These are phyloP conservation scores for Carex pumila DNA, from an alignment of 176 grass and related monocot species.

Conservation along the genomic window DNA sequence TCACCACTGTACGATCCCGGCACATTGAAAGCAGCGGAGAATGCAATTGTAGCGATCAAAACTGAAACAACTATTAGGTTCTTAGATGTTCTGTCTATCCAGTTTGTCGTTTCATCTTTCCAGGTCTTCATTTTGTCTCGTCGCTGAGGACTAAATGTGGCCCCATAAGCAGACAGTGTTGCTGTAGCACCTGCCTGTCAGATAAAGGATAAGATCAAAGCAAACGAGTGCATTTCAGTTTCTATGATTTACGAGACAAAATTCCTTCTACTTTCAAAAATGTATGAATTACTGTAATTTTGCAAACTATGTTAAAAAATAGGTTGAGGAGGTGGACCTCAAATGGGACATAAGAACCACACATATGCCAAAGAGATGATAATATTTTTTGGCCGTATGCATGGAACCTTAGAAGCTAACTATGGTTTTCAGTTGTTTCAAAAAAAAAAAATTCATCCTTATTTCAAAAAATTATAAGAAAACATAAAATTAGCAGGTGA, in stretches of 20 bases:
- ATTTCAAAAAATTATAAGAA: neutral
- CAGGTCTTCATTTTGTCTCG: slow-evolving; percentile 37
- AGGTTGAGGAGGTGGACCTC: too few species aligned
- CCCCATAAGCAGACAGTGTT: slow-evolving; percentile 14
- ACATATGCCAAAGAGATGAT: too few species aligned
- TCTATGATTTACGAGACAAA: too few species aligned
- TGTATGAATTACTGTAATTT: too few species aligned
- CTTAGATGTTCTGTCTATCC: slow-evolving; percentile 24
- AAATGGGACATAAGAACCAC: too few species aligned
- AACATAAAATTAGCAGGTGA: too few species aligned
- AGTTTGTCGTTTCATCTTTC: slow-evolving; percentile 30
- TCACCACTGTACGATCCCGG: slow-evolving; percentile 33
- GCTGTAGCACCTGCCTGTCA: slow-evolving; percentile 20
- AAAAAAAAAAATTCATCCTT: slow-evolving; percentile 1
- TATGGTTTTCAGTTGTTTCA: neutral
- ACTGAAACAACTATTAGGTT: slow-evolving; percentile 35
- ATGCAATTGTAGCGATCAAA: slow-evolving; percentile 40
- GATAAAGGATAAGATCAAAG: neutral
- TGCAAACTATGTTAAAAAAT: too few species aligned
- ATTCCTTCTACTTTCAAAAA: too few species aligned
- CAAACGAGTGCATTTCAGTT: too few species aligned
- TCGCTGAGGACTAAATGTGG: slow-evolving; percentile 28
- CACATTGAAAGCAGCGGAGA: slow-evolving; percentile 51
- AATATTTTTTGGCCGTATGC: too few species aligned
- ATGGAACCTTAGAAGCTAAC: neutral